A percentile compares a stretch with the other conserved stretches of the same genome.
Conservation (phyloP, 208 protist genomes). For the Hexamita inflata region DNA sequence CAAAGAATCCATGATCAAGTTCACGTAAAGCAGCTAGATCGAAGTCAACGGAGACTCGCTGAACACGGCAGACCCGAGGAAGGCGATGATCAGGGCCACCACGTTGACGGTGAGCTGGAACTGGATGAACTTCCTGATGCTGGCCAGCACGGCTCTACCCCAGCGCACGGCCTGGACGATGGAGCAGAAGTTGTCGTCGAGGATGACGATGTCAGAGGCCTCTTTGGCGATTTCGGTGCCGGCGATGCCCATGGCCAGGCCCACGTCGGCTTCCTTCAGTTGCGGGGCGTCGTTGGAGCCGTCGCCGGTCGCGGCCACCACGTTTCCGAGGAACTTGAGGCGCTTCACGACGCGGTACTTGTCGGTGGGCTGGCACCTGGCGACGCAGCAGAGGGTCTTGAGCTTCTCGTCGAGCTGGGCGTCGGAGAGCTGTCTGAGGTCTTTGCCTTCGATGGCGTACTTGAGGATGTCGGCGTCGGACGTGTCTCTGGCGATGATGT, state of each 20-base stretch:
- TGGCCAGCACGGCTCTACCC: constrained; percentile 78
- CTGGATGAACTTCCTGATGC: constrained; percentile 49
- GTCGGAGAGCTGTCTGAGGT: constrained; percentile 59
- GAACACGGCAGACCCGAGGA: constrained; percentile 55
- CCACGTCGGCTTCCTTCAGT: constrained; percentile 77
- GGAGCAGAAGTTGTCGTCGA: constrained; percentile 89
- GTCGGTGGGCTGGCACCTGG: constrained; percentile 43
- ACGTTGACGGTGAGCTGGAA: constrained; percentile 92
- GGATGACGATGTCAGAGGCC: constrained; percentile 68
- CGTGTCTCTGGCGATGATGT: constrained; percentile 54
- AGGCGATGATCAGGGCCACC: constrained; percentile 67
- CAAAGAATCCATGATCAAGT: constrained; percentile 94
- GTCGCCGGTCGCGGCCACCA: constrained; percentile 39
- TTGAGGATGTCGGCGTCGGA: no score
- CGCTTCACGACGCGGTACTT: constrained; percentile 31
- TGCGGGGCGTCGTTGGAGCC: constrained; percentile 76
- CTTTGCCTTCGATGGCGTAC: constrained; percentile 39
- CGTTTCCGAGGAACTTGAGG: constrained; percentile 9
- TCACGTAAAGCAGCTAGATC: constrained; percentile 82
- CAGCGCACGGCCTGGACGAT: constrained; percentile 85
- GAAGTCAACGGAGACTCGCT: constrained; percentile 35
- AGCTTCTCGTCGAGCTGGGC: constrained; percentile 57
- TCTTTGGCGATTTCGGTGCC: constrained; percentile 77
- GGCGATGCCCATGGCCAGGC: constrained; percentile 79
- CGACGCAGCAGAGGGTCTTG: constrained; percentile 49